Conservation (phyloP, 805 yeast species). For the Candida khao-thaluensis region DNA sequence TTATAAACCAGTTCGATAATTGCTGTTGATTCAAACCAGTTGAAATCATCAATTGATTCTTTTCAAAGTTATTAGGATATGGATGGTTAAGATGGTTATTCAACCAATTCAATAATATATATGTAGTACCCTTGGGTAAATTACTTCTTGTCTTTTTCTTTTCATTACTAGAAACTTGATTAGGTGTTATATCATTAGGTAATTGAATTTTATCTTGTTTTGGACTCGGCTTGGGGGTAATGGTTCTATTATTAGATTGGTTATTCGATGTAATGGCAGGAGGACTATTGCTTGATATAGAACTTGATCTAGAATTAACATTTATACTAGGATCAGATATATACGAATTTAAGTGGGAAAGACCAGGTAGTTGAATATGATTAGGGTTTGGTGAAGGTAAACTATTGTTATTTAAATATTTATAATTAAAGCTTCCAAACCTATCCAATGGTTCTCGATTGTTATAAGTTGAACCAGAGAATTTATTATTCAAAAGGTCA, state of each 20-base stretch:
- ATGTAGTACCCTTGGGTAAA: constrained; percentile 75
- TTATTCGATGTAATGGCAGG: background rate
- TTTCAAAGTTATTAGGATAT: constrained; percentile 79
- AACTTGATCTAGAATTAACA: constrained; percentile 1
- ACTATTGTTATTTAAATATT: background rate
- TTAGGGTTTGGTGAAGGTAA: constrained; percentile 2
- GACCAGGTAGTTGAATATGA: constrained; percentile 4
- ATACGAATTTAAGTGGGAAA: constrained; percentile 2
- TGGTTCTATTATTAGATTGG: background rate
- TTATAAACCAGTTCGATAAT: constrained; percentile 83
- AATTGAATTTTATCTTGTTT: constrained; percentile 5
- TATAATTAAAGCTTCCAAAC: background rate
- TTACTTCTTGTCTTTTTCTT: constrained; percentile 57
- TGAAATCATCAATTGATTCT: constrained; percentile 60
- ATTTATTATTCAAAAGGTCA: constrained; percentile 28
- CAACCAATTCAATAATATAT: constrained; percentile 71
- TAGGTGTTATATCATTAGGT: constrained; percentile 9
- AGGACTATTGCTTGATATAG: constrained; percentile 1
- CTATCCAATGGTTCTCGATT: background rate
- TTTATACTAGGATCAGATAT: background rate
- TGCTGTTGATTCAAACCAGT: constrained; percentile 83
- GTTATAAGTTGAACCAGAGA: background rate
- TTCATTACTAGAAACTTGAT: constrained; percentile 10
- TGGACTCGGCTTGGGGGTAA: background rate
- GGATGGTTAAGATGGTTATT: constrained; percentile 74